Conservation (phyloP, 1,139 yeast species). For the Candida sojae region DNA sequence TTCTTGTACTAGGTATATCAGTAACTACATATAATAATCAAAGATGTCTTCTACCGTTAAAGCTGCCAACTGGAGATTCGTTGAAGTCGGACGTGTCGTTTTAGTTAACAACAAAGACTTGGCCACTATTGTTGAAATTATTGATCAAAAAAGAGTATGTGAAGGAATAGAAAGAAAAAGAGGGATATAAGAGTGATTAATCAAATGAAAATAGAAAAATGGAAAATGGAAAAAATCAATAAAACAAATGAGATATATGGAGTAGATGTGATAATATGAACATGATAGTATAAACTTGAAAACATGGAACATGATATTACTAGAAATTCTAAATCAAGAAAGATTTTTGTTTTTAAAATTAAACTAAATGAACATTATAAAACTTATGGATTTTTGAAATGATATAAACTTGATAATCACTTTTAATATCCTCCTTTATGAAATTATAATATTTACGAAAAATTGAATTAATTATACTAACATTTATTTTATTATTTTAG, state of each 20-base stretch:
- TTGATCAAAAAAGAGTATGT: slow-evolving; percentile 98
- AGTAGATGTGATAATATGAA: neutral
- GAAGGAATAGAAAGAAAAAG: slow-evolving; percentile 3
- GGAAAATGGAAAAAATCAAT: neutral
- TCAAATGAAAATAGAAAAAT: neutral
- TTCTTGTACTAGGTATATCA: slow-evolving; percentile 4
- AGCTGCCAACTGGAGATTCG: slow-evolving; percentile 99
- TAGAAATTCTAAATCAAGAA: too few species aligned
- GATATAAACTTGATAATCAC: too few species aligned
- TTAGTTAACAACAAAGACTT: slow-evolving; percentile 79
- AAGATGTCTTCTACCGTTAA: slow-evolving; percentile 68
- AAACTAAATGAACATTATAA: too few species aligned
- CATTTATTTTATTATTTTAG: slow-evolving; percentile 33
- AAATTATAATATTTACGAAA: neutral
- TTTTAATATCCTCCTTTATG: neutral
- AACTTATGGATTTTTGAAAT: too few species aligned
- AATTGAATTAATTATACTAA: slow-evolving; percentile 21
- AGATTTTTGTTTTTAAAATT: too few species aligned
- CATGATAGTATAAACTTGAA: neutral
- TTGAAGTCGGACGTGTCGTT: slow-evolving; percentile 99
- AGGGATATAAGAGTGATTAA: neutral
- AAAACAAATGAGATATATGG: neutral
- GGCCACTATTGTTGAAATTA: slow-evolving; percentile 96
- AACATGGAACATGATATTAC: too few species aligned
- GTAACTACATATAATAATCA: slow-evolving; percentile 9